Conservation (phyloP, 352 stramenopile species). For the Phytophthora melonis region DNA sequence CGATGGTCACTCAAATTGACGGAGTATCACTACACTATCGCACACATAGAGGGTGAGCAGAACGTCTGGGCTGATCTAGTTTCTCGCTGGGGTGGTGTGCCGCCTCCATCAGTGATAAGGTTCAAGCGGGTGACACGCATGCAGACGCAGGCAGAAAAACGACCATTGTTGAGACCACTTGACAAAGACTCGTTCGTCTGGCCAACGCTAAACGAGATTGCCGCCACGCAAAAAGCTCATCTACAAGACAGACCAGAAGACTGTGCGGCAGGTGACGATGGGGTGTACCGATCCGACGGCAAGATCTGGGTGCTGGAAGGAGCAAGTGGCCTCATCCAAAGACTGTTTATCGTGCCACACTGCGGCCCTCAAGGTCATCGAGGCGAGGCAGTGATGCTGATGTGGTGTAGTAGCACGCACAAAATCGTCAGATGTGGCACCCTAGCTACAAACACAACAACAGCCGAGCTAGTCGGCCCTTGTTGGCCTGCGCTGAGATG, state of each 20-base stretch:
- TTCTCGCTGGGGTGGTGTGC: slow-evolving; percentile 7
- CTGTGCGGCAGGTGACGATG: background rate
- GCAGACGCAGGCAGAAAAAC: background rate
- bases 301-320: slow-evolving; percentile 7
- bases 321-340: slow-evolving; percentile 3
- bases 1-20: too few species aligned
- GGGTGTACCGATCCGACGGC: background rate
- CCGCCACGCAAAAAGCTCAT: background rate
- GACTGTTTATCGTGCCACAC: too few species aligned
- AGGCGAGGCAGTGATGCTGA: too few species aligned
- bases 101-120: background rate
- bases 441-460: too few species aligned
- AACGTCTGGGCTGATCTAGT: slow-evolving; percentile 9
- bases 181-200: slow-evolving; percentile 17
- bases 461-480: too few species aligned
- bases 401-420: too few species aligned
- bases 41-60: too few species aligned
- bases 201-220: slow-evolving; percentile 8
- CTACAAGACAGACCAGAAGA: background rate
- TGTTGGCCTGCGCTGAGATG: too few species aligned
- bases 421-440: too few species aligned
- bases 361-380: too few species aligned
- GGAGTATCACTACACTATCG: too few species aligned
- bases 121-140: background rate
- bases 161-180: slow-evolving; percentile 3